These are phyloP conservation scores for Xylaria sp. DNA, from an alignment of 495 filamentous ascomycete species.

Conservation along the genomic window DNA sequence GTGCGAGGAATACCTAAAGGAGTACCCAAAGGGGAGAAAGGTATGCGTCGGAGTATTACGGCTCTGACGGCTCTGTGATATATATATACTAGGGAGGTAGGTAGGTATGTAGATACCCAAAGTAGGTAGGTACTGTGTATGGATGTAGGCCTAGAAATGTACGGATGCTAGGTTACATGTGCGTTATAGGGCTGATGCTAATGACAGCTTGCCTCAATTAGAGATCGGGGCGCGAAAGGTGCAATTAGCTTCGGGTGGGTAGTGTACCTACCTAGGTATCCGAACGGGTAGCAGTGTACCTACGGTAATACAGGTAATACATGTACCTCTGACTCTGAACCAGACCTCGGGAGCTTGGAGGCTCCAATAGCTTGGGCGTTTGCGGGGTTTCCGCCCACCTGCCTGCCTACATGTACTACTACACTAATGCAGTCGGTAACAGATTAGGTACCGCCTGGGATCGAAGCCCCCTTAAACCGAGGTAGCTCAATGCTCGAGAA, in stretches of 20 bases:
- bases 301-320: no score
- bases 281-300: background rate
- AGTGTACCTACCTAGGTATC: background rate
- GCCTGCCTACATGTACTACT: background rate
- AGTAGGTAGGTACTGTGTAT: background rate
- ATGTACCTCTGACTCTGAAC: no score
- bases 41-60: slow-evolving; percentile 6
- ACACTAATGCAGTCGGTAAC: background rate
- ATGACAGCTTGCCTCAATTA: slow-evolving; percentile 16
- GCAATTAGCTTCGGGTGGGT: slow-evolving; percentile 11
- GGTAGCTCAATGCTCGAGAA: background rate
- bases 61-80: slow-evolving; percentile 9
- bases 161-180: background rate
- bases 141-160: slow-evolving; percentile 2
- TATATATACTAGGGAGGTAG: no score
- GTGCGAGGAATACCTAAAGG: no score
- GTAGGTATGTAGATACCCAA: no score
- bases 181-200: slow-evolving; percentile 22
- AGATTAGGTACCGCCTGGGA: background rate
- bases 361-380: slow-evolving; percentile 6
- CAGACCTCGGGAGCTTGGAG: no score
- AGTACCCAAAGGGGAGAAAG: background rate
- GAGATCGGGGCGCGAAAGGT: background rate
- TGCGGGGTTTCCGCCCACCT: slow-evolving; percentile 2
- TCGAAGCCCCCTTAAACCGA: background rate